These are phyloP conservation scores for Spinacia oleracea DNA, from an alignment of 179 eudicot genomes.

Conservation along the genomic window DNA sequence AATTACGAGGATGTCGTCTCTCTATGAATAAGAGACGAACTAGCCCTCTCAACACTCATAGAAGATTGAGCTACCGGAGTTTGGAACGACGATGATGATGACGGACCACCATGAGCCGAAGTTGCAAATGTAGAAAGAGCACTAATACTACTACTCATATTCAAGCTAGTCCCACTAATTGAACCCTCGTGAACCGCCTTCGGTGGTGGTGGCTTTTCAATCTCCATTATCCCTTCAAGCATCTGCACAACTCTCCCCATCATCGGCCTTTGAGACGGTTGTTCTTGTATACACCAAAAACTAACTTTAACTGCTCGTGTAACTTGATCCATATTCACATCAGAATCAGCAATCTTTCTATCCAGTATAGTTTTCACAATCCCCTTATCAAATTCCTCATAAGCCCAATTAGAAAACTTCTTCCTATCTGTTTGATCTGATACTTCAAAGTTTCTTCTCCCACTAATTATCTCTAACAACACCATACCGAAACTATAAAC, in stretches of 20 bases:
- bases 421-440: slow-evolving; percentile 53
- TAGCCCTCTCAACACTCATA: slow-evolving; percentile 43
- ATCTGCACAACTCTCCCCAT: slow-evolving; percentile 95
- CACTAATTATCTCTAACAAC: slow-evolving; percentile 73
- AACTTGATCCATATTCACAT: slow-evolving; percentile 61
- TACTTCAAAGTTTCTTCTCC: slow-evolving; percentile 77
- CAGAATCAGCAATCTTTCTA: slow-evolving; percentile 42
- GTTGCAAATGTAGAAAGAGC: slow-evolving; percentile 41
- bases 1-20: slow-evolving; percentile 9
- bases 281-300: slow-evolving; percentile 97
- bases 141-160: slow-evolving; percentile 36
- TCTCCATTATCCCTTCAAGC: slow-evolving; percentile 78
- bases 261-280: slow-evolving; percentile 83
- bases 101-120: slow-evolving; percentile 44
- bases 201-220: slow-evolving; percentile 66
- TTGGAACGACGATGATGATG: slow-evolving; percentile 53
- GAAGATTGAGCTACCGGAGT: slow-evolving; percentile 34
- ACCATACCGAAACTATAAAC: slow-evolving; percentile 91
- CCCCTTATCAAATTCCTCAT: slow-evolving; percentile 75
- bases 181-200: slow-evolving; percentile 48
- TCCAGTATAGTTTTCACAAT: slow-evolving; percentile 55
- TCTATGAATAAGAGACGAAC: slow-evolving; percentile 32
- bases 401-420: slow-evolving; percentile 80
- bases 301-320: slow-evolving; percentile 61
- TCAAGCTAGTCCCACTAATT: slow-evolving; percentile 38